Evolutionary conservation across 306 rosid species (phyloP).

Genomic region (Cucumis sativus): DNA sequence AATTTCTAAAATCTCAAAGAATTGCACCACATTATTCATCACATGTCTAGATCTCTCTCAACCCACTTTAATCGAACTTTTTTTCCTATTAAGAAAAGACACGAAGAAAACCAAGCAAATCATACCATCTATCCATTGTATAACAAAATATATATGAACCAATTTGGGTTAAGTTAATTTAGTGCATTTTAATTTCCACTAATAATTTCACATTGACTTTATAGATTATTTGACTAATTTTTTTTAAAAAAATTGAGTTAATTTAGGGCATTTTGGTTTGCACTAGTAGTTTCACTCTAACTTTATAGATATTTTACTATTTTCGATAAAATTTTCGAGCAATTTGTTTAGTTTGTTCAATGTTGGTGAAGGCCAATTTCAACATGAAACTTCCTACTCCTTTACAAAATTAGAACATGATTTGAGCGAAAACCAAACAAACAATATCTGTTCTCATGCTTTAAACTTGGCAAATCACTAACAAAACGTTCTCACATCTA

Average conservation of each 20-base stretch:
- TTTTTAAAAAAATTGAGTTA: background rate
- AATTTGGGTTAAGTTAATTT: background rate
- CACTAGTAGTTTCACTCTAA: background rate
- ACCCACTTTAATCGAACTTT: too few species aligned
- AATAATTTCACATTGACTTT: too few species aligned
- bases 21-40: too few species aligned
- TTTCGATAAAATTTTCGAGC: background rate
- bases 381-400: background rate
- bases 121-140: too few species aligned
- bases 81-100: too few species aligned
- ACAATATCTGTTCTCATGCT: background rate
- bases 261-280: background rate
- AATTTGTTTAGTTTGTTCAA: background rate
- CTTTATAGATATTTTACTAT: background rate
- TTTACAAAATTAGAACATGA: background rate
- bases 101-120: too few species aligned
- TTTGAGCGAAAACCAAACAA: background rate
- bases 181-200: too few species aligned
- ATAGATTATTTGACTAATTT: too few species aligned
- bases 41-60: too few species aligned
- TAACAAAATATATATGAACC: background rate
- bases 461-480: background rate
- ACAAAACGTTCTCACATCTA: background rate
- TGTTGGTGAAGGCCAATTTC: background rate
- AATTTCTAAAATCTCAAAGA: too few species aligned